Evolutionary conservation across 1,284 basidiomycete genomes (phyloP).

Genomic region (Pseudozyma tsukubaensis): DNA sequence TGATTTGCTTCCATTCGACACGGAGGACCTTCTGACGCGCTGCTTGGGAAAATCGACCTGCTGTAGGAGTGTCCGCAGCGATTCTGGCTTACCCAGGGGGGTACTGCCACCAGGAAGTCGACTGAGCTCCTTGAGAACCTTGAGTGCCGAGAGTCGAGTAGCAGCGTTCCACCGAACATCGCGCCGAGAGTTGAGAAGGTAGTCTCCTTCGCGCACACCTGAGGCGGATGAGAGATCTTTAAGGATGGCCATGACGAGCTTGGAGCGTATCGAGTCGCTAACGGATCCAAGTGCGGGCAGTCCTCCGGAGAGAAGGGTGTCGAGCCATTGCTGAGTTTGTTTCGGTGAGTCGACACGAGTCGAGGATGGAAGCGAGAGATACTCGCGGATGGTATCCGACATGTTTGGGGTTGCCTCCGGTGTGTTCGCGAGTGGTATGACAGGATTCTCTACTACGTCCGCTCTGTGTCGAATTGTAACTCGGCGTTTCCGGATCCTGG

Average conservation of each 20-base stretch:
- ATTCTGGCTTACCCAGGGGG: constrained; percentile 32
- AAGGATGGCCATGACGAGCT: constrained; percentile 37
- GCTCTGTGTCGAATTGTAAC: neutral
- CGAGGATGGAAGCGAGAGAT: constrained; percentile 37
- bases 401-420: constrained; percentile 9
- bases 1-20: constrained; percentile 2
- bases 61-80: constrained; percentile 38
- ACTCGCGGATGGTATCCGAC: constrained; percentile 34
- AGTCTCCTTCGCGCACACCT: constrained; percentile 33
- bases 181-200: constrained; percentile 29
- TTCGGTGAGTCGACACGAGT: constrained; percentile 27
- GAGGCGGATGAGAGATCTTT: constrained; percentile 36
- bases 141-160: constrained; percentile 40
- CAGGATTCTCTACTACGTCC: neutral
- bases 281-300: constrained; percentile 29
- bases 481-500: too few relatives aligned
- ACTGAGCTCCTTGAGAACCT: constrained; percentile 56
- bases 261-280: constrained; percentile 41
- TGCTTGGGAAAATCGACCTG: constrained; percentile 51
- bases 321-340: constrained; percentile 33
- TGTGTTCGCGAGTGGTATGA: neutral
- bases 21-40: constrained; percentile 13
- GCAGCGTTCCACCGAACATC: constrained; percentile 30
- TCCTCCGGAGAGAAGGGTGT: constrained; percentile 23
- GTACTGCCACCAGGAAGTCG: constrained; percentile 52